These are phyloP conservation scores for Termitomyces sp. DNA, from an alignment of 768 basidiomycete species.

Conservation along the genomic window DNA sequence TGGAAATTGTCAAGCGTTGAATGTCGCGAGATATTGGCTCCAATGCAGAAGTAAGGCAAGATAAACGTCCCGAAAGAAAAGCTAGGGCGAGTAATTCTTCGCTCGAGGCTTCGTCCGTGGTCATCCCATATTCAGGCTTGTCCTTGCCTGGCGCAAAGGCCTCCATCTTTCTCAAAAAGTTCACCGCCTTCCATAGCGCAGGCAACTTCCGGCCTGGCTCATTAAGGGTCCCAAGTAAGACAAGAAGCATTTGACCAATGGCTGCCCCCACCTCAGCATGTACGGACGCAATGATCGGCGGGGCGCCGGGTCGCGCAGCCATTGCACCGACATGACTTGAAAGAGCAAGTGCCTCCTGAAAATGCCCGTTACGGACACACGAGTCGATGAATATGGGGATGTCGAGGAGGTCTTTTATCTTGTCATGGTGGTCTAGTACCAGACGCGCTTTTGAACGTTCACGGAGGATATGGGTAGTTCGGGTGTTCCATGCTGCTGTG, in stretches of 20 bases:
- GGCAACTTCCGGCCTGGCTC: conserved; percentile 84
- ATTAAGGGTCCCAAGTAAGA: conserved; percentile 72
- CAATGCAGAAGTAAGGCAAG: conserved; percentile 42
- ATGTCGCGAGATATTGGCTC: conserved; percentile 17
- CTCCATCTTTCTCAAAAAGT: conserved; percentile 81
- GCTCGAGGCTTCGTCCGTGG: conserved; percentile 26
- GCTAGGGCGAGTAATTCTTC: conserved; percentile 83
- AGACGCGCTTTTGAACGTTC: conserved; percentile 72
- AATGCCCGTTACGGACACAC: conserved; percentile 89
- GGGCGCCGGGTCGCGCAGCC: conserved; percentile 35
- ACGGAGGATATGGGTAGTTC: conserved; percentile 68
- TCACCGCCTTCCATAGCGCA: conserved; percentile 83
- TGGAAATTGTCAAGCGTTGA: conserved; percentile 9
- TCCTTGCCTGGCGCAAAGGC: conserved; percentile 36
- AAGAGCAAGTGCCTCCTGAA: conserved; percentile 86
- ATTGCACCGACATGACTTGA: conserved; percentile 62
- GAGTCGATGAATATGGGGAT: conserved; percentile 88
- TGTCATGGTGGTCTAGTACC: conserved; percentile 93
- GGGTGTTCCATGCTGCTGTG: conserved; percentile 64
- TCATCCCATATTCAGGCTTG: conserved; percentile 6
- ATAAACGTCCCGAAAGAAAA: conserved; percentile 70
- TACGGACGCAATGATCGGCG: conserved; percentile 54
- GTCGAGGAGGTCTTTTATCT: conserved; percentile 87
- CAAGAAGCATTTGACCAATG: conserved; percentile 66
- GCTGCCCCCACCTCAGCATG: conserved; percentile 65